These are phyloP conservation scores for Heliamphora exappendiculata DNA, from an alignment of 148 eudicot species.

Conservation along the genomic window DNA sequence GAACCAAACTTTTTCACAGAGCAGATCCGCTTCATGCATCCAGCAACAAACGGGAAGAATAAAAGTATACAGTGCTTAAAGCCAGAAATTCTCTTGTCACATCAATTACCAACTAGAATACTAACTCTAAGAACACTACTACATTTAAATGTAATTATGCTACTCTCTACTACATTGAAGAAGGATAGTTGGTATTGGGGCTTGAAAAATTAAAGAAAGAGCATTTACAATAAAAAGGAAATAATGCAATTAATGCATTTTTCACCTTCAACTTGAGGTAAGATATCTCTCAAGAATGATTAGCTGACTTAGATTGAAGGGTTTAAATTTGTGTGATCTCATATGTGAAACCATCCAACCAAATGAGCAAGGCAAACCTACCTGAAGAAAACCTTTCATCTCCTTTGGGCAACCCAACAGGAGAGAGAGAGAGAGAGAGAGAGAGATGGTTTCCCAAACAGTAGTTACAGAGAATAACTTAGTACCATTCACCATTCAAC, in stretches of 20 bases:
- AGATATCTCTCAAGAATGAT: not conserved
- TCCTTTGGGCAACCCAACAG: too few relatives aligned
- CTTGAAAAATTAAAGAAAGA: not conserved
- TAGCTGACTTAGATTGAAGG: not conserved
- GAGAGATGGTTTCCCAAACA: too few relatives aligned
- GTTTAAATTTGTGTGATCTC: too few relatives aligned
- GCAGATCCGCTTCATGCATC: not conserved
- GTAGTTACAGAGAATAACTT: not conserved
- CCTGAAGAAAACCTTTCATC: too few relatives aligned
- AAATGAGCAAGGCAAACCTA: too few relatives aligned
- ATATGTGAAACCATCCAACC: not conserved
- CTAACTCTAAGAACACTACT: not conserved
- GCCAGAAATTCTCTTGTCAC: not conserved
- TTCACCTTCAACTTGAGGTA: not conserved
- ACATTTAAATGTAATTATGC: not conserved
- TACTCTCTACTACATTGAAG: not conserved
- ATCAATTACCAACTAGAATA: not conserved
- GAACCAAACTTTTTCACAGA: not conserved
- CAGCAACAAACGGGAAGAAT: not conserved
- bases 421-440: too few relatives aligned
- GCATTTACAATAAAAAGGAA: not conserved
- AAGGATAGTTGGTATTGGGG: not conserved
- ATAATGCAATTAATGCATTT: not conserved
- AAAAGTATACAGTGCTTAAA: not conserved
- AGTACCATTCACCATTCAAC: not conserved